Evolutionary conservation across 805 yeast genomes (phyloP), one percentile per base, ranked within the genome.

Genomic region (Kuraishia hungarica): DNA sequence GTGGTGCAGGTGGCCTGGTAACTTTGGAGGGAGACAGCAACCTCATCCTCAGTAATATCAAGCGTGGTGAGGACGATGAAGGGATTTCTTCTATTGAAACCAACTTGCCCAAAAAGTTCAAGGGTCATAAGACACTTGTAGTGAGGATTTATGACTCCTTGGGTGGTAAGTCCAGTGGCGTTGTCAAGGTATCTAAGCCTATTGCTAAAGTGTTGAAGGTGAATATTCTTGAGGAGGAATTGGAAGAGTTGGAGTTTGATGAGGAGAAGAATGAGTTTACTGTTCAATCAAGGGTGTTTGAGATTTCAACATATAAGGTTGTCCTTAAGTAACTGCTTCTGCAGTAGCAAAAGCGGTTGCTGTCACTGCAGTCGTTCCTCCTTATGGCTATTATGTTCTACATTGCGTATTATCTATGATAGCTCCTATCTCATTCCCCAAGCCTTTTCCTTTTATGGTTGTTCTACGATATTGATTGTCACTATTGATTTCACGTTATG

Each of bases 1-100:
- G 50, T 8, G 19, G 21, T 21, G 24, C n/a, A n/a, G n/a, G 43
- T 4, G 23, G 23, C 5, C 48, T 70, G 35, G 65, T 70, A 17
- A 49, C 58, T 1, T 55, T 78, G 53, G 53, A 64, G 8, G 87
- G 89, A 21, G 83, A 81, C 57, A 71, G 71, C 7, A 81, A 84
- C 57, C 72, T 93, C 55, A 77, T 92, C 6, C 67, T 93, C 52
- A 83, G 93, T 2, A 83, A 89, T 60, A 69, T 94, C 52, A 94
- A 94, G 71, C 80, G 98, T 62, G 91, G 89, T 13, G 97, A 92
- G 65, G 90, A 87, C 64, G 97, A 93, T 66, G 73, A 66, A 29
- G 83, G 77, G 51, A 77, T 81, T 49, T 74, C 70, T 39, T 74
- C 72, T 24, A 62, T 71, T 7, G 79, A 81, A 55, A 60, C 59